Evolutionary conservation across 768 basidiomycete species (phyloP).

Genomic region (Mycena metata): DNA sequence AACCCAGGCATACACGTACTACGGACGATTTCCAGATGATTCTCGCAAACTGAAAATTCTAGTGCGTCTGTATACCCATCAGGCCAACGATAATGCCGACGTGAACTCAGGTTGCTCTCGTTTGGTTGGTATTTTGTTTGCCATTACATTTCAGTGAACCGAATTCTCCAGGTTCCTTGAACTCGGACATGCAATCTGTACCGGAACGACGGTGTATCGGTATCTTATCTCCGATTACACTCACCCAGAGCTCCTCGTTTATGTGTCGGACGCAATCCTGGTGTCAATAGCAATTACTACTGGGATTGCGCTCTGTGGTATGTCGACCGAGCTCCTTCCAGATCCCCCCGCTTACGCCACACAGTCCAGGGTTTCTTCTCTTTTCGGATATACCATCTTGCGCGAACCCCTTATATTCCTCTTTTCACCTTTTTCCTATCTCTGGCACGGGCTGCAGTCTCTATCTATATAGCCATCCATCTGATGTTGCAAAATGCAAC

Average conservation of each 20-base stretch:
- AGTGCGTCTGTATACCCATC: neutral
- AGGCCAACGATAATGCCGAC: neutral
- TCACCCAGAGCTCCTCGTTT: constrained; percentile 2
- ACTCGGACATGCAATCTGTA: constrained; percentile 14
- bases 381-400: constrained; percentile 10
- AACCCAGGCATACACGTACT: constrained; percentile 12
- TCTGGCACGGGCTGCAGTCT: neutral
- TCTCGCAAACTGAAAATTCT: neutral
- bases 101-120: neutral
- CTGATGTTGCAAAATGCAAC: neutral
- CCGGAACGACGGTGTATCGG: constrained; percentile 1
- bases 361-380: constrained; percentile 25
- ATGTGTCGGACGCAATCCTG: constrained; percentile 1
- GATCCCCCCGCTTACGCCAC: too few relatives aligned
- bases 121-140: neutral
- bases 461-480: neutral
- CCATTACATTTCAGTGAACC: neutral
- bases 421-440: constrained; percentile 5
- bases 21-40: constrained; percentile 10
- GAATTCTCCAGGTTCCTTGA: constrained; percentile 2
- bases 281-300: neutral
- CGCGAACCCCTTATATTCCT: constrained; percentile 2
- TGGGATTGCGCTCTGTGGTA: neutral
- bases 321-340: neutral
- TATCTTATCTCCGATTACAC: constrained; percentile 18